Evolutionary conservation across 352 stramenopile species (phyloP).

Genomic region (Phytophthora citrophthora): DNA sequence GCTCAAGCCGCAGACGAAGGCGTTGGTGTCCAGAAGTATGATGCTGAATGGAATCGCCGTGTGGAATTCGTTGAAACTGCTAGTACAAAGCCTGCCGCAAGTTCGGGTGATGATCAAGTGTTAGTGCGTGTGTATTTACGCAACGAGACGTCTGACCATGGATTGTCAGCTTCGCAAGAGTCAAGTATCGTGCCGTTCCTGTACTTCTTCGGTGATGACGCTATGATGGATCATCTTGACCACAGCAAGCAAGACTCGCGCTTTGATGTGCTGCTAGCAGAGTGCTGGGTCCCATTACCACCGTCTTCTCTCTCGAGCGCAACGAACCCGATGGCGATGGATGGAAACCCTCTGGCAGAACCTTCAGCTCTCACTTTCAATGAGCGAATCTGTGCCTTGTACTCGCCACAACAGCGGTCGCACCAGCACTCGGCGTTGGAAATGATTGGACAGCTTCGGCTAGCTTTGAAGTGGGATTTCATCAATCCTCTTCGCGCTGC

Average conservation of each 20-base stretch:
- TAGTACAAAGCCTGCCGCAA: slow-evolving; percentile 27
- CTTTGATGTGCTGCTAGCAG: slow-evolving; percentile 76
- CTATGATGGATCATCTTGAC: slow-evolving; percentile 87
- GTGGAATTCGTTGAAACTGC: slow-evolving; percentile 78
- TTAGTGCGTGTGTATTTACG: slow-evolving; percentile 79
- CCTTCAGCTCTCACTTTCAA: slow-evolving; percentile 49
- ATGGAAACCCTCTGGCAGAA: slow-evolving; percentile 35
- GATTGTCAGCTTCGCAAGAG: slow-evolving; percentile 76
- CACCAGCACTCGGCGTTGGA: slow-evolving; percentile 44
- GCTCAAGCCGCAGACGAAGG: slow-evolving; percentile 34
- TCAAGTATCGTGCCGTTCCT: slow-evolving; percentile 88
- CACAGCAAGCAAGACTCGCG: slow-evolving; percentile 86
- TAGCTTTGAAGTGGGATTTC: slow-evolving; percentile 84
- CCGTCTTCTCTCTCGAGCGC: slow-evolving; percentile 37
- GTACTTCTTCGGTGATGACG: slow-evolving; percentile 89
- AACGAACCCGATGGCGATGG: slow-evolving; percentile 34
- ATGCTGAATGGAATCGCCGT: slow-evolving; percentile 85
- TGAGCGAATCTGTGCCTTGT: slow-evolving; percentile 74
- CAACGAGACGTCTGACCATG: slow-evolving; percentile 78
- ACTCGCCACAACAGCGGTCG: slow-evolving; percentile 46
- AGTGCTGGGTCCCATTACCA: slow-evolving; percentile 80
- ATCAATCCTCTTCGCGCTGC: slow-evolving; percentile 54
- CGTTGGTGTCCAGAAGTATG: slow-evolving; percentile 45
- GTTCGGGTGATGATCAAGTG: slow-evolving; percentile 45
- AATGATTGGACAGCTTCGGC: slow-evolving; percentile 78